Conservation (phyloP, 1,284 basidiomycete genomes). For the Sanghuangporus sanghuang region DNA sequence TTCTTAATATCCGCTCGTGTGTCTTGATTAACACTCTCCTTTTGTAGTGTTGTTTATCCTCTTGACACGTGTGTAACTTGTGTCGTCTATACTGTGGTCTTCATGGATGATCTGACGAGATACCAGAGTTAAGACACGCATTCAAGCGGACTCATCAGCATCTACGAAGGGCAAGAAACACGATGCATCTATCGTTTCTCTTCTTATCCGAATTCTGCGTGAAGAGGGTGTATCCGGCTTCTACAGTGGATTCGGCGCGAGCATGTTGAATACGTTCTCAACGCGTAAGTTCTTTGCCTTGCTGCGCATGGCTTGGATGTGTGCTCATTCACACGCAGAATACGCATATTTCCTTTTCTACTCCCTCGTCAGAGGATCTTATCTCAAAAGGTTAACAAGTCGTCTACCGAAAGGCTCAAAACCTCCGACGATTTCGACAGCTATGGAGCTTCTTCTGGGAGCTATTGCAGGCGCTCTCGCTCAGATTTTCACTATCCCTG, state of each 20-base stretch:
- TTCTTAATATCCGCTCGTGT: neutral
- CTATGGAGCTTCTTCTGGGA: constrained; percentile 82
- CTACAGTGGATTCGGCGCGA: constrained; percentile 95
- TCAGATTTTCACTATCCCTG: constrained; percentile 98
- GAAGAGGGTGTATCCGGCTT: constrained; percentile 79
- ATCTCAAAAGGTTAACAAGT: constrained; percentile 63
- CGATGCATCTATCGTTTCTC: constrained; percentile 56
- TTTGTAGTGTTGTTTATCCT: constrained; percentile 82
- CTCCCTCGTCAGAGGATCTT: constrained; percentile 81
- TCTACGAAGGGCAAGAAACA: constrained; percentile 47
- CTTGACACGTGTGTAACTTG: constrained; percentile 62
- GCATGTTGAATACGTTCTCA: constrained; percentile 97
- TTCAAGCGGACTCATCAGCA: constrained; percentile 61
- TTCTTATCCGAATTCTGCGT: constrained; percentile 67
- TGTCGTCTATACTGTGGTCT: neutral
- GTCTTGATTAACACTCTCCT: constrained; percentile 1
- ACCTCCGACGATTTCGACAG: constrained; percentile 63
- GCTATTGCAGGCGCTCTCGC: constrained; percentile 92
- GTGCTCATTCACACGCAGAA: constrained; percentile 38
- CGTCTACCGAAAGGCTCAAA: constrained; percentile 54
- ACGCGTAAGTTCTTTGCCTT: constrained; percentile 62
- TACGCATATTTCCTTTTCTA: constrained; percentile 99
- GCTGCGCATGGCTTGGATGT: neutral
- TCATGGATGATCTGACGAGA: constrained; percentile 11
- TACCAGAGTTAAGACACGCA: constrained; percentile 87